Evolutionary conservation across 2,329 filamentous ascomycete species (phyloP), one percentile per base, ranked within the genome.

Genomic region (Epichloe hybrida): DNA sequence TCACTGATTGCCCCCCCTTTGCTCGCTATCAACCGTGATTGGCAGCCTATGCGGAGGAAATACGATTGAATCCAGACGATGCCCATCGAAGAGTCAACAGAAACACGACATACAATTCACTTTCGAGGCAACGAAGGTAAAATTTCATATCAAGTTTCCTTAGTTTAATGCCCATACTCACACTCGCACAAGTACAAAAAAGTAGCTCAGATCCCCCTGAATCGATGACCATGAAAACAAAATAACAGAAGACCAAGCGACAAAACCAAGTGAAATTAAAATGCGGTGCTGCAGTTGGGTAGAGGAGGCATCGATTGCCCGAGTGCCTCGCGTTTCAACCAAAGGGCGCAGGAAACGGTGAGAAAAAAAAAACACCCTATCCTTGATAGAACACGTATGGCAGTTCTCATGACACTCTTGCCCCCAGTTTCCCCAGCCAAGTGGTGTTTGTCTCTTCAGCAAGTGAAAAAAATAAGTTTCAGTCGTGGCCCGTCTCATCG

Each of bases 141-240:
- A 27, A 31, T n/a, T 31, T 4, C 27, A 31, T 23, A 31, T 31
- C 31, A 51, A 46, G 39, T 48, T 44, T 52, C 44, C 45, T 38
- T 55, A 45, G 55, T 56, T 58, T 56, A 55, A 56, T 54, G 52
- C 54, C 53, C 50, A 45, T 53, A 53, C 50, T 53, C 54, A 51
- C 51, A 52, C 47, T 15, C 20, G 31, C 36, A 50, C 42, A 46
- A 42, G 40, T 34, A 50, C 43, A 38, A 53, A 53, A 9, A 52
- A 50, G 23, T 44, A 52, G 48, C 44, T 34, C 42, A 46, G 49
- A 49, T 48, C 47, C 50, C 51, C 51, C 52, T 46, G 21, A 48
- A 38, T 36, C 39, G 40, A 46, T 47, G 51, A 47, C 48, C 53
- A 43, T 48, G 34, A 52, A 50, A 48, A 42, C 13, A 47, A 37